These are phyloP conservation scores for Agastache rugosa DNA, from an alignment of 257 asterid genomes.

Conservation along the genomic window DNA sequence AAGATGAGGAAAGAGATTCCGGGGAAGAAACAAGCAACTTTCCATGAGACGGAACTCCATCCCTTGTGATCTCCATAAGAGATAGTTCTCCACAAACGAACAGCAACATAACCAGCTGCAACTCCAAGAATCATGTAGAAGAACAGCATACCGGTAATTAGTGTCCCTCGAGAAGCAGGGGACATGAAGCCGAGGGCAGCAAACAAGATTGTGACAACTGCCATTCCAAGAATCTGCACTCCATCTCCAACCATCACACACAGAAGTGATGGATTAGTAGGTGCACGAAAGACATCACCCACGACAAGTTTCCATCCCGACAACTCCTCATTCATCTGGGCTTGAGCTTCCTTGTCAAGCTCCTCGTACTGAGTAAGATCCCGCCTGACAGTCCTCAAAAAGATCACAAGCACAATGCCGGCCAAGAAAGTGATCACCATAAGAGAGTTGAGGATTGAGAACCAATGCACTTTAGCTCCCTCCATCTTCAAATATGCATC, in stretches of 20 bases:
- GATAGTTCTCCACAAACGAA: slow-evolving; percentile 88
- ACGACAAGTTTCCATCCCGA: slow-evolving; percentile 96
- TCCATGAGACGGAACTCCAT: slow-evolving; percentile 89
- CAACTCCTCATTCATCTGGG: slow-evolving; percentile 93
- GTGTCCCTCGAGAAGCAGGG: slow-evolving; percentile 88
- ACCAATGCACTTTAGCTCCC: slow-evolving; percentile 96
- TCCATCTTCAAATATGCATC: slow-evolving; percentile 94
- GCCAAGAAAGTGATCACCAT: slow-evolving; percentile 96
- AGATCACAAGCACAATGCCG: slow-evolving; percentile 84
- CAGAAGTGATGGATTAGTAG: slow-evolving; percentile 65
- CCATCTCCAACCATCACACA: slow-evolving; percentile 96
- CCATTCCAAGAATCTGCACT: slow-evolving; percentile 92
- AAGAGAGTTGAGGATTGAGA: slow-evolving; percentile 82
- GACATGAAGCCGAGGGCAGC: slow-evolving; percentile 97
- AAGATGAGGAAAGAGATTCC: slow-evolving; percentile 74
- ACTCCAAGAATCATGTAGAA: slow-evolving; percentile 84
- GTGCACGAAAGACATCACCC: slow-evolving; percentile 83
- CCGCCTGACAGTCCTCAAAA: slow-evolving; percentile 84
- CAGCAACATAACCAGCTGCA: slow-evolving; percentile 86
- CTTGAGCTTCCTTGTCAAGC: slow-evolving; percentile 89
- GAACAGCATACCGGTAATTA: slow-evolving; percentile 83
- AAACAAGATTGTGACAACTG: slow-evolving; percentile 75
- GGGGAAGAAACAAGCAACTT: slow-evolving; percentile 85
- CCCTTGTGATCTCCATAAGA: slow-evolving; percentile 72
- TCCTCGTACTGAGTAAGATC: slow-evolving; percentile 85